Conservation (phyloP, 2,329 filamentous ascomycete genomes). For the Colletotrichum siamense region DNA sequence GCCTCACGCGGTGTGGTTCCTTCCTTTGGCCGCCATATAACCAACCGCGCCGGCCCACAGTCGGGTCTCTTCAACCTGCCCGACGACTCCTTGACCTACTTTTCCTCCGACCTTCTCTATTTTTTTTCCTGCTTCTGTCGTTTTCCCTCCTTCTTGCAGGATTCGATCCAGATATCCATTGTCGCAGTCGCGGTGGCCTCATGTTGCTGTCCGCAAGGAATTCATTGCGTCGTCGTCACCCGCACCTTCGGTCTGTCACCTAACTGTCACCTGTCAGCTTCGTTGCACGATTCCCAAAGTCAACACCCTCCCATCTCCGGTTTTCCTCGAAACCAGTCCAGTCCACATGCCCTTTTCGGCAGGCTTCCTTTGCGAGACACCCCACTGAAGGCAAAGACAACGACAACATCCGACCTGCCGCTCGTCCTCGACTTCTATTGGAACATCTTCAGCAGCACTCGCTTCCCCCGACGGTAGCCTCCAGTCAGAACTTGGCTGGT, state of each 20-base stretch:
- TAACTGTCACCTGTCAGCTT: background rate
- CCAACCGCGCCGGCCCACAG: background rate
- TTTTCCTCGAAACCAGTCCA: background rate
- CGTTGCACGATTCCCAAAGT: background rate
- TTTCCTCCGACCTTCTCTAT: background rate
- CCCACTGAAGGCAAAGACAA: background rate
- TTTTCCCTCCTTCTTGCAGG: background rate
- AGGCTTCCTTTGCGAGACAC: background rate
- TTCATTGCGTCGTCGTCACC: background rate
- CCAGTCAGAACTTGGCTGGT: background rate
- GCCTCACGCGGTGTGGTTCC: background rate
- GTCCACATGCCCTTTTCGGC: background rate
- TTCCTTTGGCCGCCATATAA: slow-evolving; percentile 1
- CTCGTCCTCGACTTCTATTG: background rate
- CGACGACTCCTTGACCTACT: background rate
- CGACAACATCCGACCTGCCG: background rate
- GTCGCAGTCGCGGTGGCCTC: background rate
- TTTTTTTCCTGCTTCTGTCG: background rate
- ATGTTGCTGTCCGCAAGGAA: slow-evolving; percentile 5
- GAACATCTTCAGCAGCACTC: background rate
- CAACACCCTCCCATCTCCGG: background rate
- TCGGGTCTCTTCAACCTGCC: background rate
- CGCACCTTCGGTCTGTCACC: slow-evolving; percentile 2
- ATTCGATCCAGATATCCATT: background rate
- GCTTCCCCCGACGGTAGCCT: background rate